Evolutionary conservation across 2,329 filamentous ascomycete species (phyloP).

Genomic region (Penicillium brasilianum): DNA sequence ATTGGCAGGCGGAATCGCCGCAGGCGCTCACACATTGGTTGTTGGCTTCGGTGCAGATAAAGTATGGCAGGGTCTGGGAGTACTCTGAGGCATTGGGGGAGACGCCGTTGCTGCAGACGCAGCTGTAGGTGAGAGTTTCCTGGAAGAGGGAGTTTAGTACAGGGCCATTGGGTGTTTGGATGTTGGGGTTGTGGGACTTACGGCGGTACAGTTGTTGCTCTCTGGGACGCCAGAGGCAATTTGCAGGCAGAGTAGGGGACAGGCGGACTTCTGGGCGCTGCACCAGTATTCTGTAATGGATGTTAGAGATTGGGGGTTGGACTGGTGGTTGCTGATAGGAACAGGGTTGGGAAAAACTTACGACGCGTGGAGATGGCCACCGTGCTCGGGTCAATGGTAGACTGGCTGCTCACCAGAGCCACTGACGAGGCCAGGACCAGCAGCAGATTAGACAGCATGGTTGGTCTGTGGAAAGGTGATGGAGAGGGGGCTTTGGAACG

Average conservation of each 20-base stretch:
- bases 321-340: too few relatives aligned
- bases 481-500: background rate
- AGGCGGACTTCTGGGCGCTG: slow-evolving; percentile 46
- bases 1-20: slow-evolving; percentile 55
- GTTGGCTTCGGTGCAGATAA: slow-evolving; percentile 62
- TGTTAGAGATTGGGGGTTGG: slow-evolving; percentile 5
- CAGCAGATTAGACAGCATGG: slow-evolving; percentile 38
- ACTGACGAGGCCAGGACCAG: slow-evolving; percentile 39
- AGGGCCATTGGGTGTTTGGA: too few relatives aligned
- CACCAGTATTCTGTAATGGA: slow-evolving; percentile 49
- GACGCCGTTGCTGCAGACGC: slow-evolving; percentile 60
- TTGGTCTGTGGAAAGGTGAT: slow-evolving; percentile 19
- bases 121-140: slow-evolving; percentile 58
- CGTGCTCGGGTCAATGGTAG: slow-evolving; percentile 42
- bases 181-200: slow-evolving; percentile 27
- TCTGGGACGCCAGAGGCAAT: slow-evolving; percentile 41
- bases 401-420: slow-evolving; percentile 42
- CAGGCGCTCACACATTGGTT: slow-evolving; percentile 62
- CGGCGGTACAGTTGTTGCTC: slow-evolving; percentile 49
- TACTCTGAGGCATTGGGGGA: slow-evolving; percentile 65
- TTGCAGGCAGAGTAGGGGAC: slow-evolving; percentile 54
- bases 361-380: slow-evolving; percentile 44
- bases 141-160: slow-evolving; percentile 22
- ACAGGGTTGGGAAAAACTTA: slow-evolving; percentile 26
- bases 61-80: slow-evolving; percentile 67